Percentiles rank a stretch among this genome's conserved stretches.
Conservation (phyloP, 2,329 filamentous ascomycete species). For the Ascochyta clinopodiicola region DNA sequence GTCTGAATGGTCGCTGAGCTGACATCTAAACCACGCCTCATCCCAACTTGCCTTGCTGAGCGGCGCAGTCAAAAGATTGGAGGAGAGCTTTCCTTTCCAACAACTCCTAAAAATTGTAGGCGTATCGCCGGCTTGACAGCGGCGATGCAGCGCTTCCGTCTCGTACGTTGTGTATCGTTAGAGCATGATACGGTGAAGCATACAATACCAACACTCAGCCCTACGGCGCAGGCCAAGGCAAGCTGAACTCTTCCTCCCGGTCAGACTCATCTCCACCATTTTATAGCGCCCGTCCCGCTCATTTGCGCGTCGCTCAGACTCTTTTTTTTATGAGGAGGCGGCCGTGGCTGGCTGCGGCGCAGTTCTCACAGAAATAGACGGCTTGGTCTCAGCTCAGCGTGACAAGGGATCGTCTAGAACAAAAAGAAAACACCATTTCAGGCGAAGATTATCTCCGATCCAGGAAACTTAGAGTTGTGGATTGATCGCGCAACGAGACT, state of each 20-base stretch:
- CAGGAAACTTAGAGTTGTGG: background rate
- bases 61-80: conserved; percentile 5
- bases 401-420: background rate
- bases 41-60: conserved; percentile 1
- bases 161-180: background rate
- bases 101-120: background rate
- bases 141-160: conserved; percentile 5
- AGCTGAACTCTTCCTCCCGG: background rate
- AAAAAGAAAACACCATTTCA: background rate
- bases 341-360: conserved; percentile 6
- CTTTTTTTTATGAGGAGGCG: background rate
- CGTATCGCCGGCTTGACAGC: conserved; percentile 1
- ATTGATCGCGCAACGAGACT: background rate
- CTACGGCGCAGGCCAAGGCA: background rate
- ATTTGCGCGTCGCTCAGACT: background rate
- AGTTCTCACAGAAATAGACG: conserved; percentile 6
- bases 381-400: conserved; percentile 7
- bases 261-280: background rate
- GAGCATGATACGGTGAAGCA: background rate
- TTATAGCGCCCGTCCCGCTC: background rate
- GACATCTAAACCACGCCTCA: conserved; percentile 16
- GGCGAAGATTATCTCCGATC: background rate
- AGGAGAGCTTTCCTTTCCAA: background rate
- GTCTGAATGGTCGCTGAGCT: conserved; percentile 21
- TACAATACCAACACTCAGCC: background rate